phyloP scores from a whole-genome alignment of 345 rosid genomes.

The Pelargonium nanum region DNA sequence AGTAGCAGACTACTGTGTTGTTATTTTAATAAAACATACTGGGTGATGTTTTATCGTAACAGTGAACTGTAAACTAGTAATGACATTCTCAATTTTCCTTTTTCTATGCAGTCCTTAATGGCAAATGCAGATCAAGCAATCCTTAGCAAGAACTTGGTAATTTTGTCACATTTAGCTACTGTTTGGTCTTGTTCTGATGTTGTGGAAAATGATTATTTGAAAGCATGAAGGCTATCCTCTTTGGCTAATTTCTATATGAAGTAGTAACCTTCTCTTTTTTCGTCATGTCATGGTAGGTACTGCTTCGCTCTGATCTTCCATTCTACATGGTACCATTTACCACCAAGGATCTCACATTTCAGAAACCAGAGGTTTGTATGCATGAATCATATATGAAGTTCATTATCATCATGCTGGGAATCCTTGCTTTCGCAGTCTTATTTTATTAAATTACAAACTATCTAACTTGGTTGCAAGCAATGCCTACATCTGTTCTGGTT shows the following conservation, averaged over 20 bases:
- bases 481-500: no score
- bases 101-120: slow-evolving; percentile 37
- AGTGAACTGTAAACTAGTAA: not conserved
- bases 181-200: not conserved
- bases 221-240: not conserved
- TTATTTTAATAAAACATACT: no score
- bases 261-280: not conserved
- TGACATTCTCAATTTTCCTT: slow-evolving; percentile 6
- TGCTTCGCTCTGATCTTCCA: slow-evolving; percentile 79
- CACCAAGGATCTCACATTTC: slow-evolving; percentile 48
- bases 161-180: not conserved
- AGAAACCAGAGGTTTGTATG: slow-evolving; percentile 73
- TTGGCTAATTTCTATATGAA: not conserved
- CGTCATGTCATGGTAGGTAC: slow-evolving; percentile 41
- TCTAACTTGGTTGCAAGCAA: no score
- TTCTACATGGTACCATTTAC: slow-evolving; percentile 79
- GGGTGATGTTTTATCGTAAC: not conserved
- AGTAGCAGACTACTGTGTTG: not conserved
- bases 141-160: slow-evolving; percentile 79
- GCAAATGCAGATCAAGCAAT: slow-evolving; percentile 54
- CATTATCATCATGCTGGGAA: not conserved
- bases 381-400: not conserved
- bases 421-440: no score
- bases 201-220: not conserved
- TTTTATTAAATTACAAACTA: no score